Percentiles rank a stretch among this genome's conserved stretches.
phyloP scores from a whole-genome alignment of 345 rosid species.

The Syzygium aqueum region DNA sequence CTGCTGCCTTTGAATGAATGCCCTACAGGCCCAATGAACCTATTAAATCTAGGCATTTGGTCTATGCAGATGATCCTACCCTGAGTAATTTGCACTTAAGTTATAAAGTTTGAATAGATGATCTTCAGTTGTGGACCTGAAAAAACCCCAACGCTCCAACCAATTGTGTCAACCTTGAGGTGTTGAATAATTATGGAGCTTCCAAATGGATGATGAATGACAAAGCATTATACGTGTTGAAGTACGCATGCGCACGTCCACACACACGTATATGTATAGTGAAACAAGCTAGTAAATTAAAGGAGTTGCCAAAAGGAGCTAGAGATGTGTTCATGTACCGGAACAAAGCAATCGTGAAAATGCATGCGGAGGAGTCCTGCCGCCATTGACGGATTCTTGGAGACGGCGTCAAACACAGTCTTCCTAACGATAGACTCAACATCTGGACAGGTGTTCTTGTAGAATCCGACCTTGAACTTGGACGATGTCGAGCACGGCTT shows the following conservation, averaged over 20 bases:
- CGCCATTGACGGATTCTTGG: constrained; percentile 3
- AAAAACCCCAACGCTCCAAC: not conserved
- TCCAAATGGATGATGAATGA: not conserved
- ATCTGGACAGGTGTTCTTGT: constrained; percentile 1
- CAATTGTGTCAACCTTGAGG: not conserved
- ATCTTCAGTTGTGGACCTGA: not conserved
- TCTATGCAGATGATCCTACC: not conserved
- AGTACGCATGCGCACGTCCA: not conserved
- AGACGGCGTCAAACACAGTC: not conserved
- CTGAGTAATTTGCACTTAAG: not conserved
- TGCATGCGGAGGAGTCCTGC: constrained; percentile 14
- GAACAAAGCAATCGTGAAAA: constrained; percentile 21
- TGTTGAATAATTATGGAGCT: not conserved
- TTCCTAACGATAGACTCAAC: constrained; percentile 11
- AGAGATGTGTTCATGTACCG: constrained; percentile 1
- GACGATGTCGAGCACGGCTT: not conserved
- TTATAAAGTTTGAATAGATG: not conserved
- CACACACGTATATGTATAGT: not conserved
- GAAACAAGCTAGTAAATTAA: not conserved
- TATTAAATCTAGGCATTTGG: not conserved
- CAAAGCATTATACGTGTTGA: not conserved
- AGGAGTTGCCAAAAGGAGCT: not conserved
- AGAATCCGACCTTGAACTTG: constrained; percentile 8
- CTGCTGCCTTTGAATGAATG: not conserved
- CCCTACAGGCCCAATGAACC: not conserved